Percentiles rank a stretch among this genome's conserved stretches.
Conservation (phyloP, 1,139 yeast genomes). For the Barnettozyma hawaiiensis region DNA sequence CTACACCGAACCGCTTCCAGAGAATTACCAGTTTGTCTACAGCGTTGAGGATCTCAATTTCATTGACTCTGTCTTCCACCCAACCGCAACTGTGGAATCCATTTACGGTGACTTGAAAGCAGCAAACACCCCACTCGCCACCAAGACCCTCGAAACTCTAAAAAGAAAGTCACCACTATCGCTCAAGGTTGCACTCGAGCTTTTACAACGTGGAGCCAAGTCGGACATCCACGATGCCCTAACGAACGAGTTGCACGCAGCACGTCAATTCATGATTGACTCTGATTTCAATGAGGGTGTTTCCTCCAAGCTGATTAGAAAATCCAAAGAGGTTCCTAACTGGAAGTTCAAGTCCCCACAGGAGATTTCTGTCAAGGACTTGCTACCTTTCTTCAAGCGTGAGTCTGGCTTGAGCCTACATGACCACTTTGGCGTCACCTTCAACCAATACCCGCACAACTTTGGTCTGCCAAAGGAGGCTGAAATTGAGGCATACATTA, state of each 20-base stretch:
- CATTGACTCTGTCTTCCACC: conserved; percentile 62
- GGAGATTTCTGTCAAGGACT: conserved; percentile 27
- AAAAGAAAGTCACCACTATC: conserved; percentile 63
- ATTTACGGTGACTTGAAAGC: conserved; percentile 49
- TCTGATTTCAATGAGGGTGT: conserved; percentile 68
- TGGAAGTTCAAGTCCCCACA: conserved; percentile 35
- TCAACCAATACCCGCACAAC: conserved; percentile 60
- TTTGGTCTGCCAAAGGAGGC: conserved; percentile 67
- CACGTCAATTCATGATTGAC: conserved; percentile 66
- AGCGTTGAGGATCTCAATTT: conserved; percentile 50
- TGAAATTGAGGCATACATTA: conserved; percentile 18
- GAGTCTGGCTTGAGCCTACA: conserved; percentile 30
- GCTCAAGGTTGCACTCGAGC: conserved; percentile 64
- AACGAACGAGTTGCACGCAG: conserved; percentile 68
- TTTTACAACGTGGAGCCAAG: conserved; percentile 57
- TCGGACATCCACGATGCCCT: conserved; percentile 63
- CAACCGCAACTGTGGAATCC: conserved; percentile 47
- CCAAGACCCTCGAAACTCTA: conserved; percentile 49
- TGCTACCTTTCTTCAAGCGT: conserved; percentile 23
- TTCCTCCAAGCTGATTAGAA: conserved; percentile 58
- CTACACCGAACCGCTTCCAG: conserved; percentile 66
- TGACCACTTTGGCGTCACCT: conserved; percentile 46
- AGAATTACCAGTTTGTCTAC: conserved; percentile 54
- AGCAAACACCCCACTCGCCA: conserved; percentile 49
- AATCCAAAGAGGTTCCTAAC: conserved; percentile 49